These are phyloP conservation scores for Suillus sp. DNA, from an alignment of 768 basidiomycete genomes.

Conservation along the genomic window DNA sequence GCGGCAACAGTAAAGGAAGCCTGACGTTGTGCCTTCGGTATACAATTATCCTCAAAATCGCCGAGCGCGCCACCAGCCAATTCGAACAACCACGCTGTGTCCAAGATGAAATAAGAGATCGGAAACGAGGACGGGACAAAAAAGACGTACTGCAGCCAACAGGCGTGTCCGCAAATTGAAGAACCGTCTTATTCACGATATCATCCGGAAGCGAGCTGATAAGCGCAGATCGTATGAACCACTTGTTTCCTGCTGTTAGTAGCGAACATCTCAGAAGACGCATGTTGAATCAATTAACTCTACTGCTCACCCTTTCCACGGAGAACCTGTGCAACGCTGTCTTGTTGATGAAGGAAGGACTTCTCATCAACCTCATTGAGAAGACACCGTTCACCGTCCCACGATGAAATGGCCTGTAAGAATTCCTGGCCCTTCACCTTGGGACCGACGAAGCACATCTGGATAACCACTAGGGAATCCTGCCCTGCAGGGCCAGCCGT, in stretches of 20 bases:
- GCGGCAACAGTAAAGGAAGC: constrained; percentile 86
- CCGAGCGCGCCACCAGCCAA: constrained; percentile 78
- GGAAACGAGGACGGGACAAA: background rate
- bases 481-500: constrained; percentile 86
- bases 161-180: constrained; percentile 80
- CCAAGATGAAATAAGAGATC: background rate
- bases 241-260: constrained; percentile 70
- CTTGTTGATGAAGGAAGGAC: constrained; percentile 86
- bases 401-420: constrained; percentile 81
- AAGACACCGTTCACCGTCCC: constrained; percentile 85
- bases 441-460: constrained; percentile 87
- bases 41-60: constrained; percentile 72
- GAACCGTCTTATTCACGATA: constrained; percentile 79
- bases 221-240: constrained; percentile 89
- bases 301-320: constrained; percentile 69
- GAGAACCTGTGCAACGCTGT: constrained; percentile 88
- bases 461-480: constrained; percentile 86
- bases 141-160: constrained; percentile 83
- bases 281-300: background rate
- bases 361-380: constrained; percentile 92
- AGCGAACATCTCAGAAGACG: background rate
- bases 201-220: constrained; percentile 86
- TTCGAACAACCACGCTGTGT: constrained; percentile 88
- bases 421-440: constrained; percentile 74
- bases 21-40: constrained; percentile 78